These are phyloP conservation scores for Paramecium primaurelia DNA, from an alignment of 73 alveolate species.

Conservation along the genomic window DNA sequence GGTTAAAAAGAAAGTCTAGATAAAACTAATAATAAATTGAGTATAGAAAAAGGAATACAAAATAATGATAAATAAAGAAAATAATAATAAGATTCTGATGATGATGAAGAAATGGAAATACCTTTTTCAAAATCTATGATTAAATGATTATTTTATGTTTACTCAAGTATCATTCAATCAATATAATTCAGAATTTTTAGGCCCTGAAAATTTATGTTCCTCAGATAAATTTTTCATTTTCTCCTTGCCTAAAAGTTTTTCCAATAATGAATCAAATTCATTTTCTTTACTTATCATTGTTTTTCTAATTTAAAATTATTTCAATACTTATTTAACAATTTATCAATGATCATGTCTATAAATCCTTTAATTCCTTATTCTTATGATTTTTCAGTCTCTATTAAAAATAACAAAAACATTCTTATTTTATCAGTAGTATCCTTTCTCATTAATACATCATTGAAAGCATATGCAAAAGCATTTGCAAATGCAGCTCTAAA, in stretches of 20 bases:
- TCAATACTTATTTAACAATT: background rate
- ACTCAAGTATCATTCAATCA: background rate
- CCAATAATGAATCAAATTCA: background rate
- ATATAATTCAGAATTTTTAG: background rate
- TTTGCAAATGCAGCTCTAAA: constrained; percentile 18
- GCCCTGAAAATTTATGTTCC: background rate
- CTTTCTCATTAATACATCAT: background rate
- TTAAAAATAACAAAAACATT: background rate
- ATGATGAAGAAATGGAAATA: background rate
- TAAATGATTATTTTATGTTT: background rate
- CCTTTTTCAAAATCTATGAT: background rate
- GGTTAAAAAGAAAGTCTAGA: background rate
- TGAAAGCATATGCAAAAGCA: constrained; percentile 1
- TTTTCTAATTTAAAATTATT: background rate
- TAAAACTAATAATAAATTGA: background rate
- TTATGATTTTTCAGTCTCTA: background rate
- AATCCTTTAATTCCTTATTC: constrained; percentile 9
- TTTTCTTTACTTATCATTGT: background rate
- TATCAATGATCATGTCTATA: background rate
- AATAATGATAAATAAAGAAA: background rate
- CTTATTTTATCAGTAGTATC: background rate
- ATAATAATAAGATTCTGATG: background rate
- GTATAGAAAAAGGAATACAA: background rate
- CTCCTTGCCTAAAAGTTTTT: background rate
- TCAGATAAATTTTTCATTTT: background rate